Conservation (phyloP, 2,329 filamentous ascomycete species). For the Tolypocladium guangdongense region DNA sequence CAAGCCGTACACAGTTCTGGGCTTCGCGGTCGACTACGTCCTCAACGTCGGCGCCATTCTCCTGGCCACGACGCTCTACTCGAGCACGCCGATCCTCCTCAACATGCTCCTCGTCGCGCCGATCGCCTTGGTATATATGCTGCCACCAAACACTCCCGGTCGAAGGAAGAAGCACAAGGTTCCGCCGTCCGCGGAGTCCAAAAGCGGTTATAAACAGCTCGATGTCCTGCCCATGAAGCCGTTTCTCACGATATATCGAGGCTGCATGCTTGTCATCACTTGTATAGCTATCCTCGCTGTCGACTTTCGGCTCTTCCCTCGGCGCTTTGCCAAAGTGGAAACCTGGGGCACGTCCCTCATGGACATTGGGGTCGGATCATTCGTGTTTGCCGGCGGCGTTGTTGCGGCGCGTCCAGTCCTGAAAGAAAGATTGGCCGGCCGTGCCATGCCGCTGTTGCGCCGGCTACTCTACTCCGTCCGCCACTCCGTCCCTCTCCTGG, state of each 20-base stretch:
- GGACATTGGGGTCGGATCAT: slow-evolving; percentile 94
- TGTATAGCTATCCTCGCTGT: slow-evolving; percentile 92
- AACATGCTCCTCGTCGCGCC: slow-evolving; percentile 65
- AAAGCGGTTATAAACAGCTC: slow-evolving; percentile 15
- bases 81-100: slow-evolving; percentile 61
- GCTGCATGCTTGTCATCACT: slow-evolving; percentile 82
- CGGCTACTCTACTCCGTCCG: slow-evolving; percentile 59
- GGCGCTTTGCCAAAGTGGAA: slow-evolving; percentile 94
- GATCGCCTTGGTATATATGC: slow-evolving; percentile 48
- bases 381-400: slow-evolving; percentile 87
- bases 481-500: slow-evolving; percentile 72
- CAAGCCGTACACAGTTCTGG: slow-evolving; percentile 56
- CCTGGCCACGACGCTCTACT: slow-evolving; percentile 78
- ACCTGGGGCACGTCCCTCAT: slow-evolving; percentile 99
- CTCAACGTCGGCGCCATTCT: slow-evolving; percentile 77
- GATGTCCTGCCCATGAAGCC: slow-evolving; percentile 66
- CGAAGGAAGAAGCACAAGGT: slow-evolving; percentile 36
- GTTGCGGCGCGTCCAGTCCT: slow-evolving; percentile 78
- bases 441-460: slow-evolving; percentile 34
- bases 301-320: slow-evolving; percentile 85
- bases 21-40: slow-evolving; percentile 69
- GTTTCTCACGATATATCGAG: slow-evolving; percentile 86
- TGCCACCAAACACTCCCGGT: slow-evolving; percentile 27
- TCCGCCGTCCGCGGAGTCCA: slow-evolving; percentile 30
- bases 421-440: slow-evolving; percentile 50